phyloP scores from a whole-genome alignment of 1,284 basidiomycete genomes.

The Tetrapyrgos nigripes region DNA sequence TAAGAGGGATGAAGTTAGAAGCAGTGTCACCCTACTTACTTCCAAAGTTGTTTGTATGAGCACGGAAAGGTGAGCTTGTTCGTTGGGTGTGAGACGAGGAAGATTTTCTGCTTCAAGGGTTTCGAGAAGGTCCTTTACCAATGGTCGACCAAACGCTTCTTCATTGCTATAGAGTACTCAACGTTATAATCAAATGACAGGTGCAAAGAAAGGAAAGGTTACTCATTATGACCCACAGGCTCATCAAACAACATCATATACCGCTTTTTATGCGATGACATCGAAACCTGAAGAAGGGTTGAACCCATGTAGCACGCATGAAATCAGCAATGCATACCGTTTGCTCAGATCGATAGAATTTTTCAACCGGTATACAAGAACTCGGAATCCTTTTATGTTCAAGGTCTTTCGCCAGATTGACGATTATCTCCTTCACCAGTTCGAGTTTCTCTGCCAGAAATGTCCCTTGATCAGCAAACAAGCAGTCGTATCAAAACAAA shows the following conservation, averaged over 20 bases:
- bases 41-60: conserved; percentile 89
- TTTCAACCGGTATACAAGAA: conserved; percentile 58
- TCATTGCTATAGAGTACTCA: conserved; percentile 41
- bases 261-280: conserved; percentile 36
- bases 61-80: conserved; percentile 81
- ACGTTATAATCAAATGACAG: neutral
- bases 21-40: conserved; percentile 49
- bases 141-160: conserved; percentile 66
- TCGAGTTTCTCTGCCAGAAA: conserved; percentile 73
- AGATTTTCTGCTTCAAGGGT: conserved; percentile 68
- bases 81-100: conserved; percentile 76
- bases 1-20: neutral
- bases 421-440: conserved; percentile 82
- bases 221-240: conserved; percentile 47
- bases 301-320: neutral
- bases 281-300: conserved; percentile 11
- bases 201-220: conserved; percentile 26
- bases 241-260: conserved; percentile 55
- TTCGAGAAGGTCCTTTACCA: conserved; percentile 69
- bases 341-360: conserved; percentile 48
- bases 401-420: conserved; percentile 61
- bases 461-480: conserved; percentile 5
- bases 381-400: conserved; percentile 37
- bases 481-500: neutral
- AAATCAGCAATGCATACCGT: conserved; percentile 21